These are phyloP conservation scores for Haplosporangium sp. DNA, from an alignment of 371 early-diverging fungal genomes.

Conservation along the genomic window DNA sequence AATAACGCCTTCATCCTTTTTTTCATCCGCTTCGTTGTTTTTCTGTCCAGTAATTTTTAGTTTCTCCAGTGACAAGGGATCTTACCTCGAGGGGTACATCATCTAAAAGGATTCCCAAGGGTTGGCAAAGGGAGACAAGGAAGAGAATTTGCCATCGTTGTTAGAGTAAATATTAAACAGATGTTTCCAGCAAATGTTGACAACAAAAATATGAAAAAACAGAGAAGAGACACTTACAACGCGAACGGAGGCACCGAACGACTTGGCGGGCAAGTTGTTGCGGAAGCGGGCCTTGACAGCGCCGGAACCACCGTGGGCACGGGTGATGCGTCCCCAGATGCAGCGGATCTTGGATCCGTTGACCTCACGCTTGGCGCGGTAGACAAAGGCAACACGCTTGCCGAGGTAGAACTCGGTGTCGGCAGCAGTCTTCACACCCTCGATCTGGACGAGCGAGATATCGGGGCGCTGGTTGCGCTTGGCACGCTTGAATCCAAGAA, in stretches of 20 bases:
- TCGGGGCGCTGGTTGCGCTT: conserved; percentile 92
- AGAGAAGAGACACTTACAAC: conserved; percentile 72
- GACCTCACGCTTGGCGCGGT: conserved; percentile 88
- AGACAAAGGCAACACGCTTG: conserved; percentile 80
- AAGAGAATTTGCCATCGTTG: too few relatives aligned
- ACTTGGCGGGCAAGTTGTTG: conserved; percentile 94
- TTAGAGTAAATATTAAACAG: too few relatives aligned
- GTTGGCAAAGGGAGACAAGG: too few relatives aligned
- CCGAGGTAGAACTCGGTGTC: conserved; percentile 88
- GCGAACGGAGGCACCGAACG: conserved; percentile 93
- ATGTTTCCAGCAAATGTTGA: too few relatives aligned
- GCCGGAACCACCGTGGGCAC: conserved; percentile 96
- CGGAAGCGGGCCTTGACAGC: conserved; percentile 97
- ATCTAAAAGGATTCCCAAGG: conserved; percentile 67
- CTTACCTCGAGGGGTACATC: conserved; percentile 93
- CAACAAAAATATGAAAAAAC: too few relatives aligned
- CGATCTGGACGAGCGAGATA: conserved; percentile 92
- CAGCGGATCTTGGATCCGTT: conserved; percentile 94
- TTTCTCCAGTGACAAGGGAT: too few relatives aligned
- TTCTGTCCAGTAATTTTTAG: conserved; percentile 24
- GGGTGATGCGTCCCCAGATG: conserved; percentile 97
- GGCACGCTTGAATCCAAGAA: conserved; percentile 94
- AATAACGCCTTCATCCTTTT: too few relatives aligned
- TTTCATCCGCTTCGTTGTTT: too few relatives aligned
- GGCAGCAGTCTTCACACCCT: conserved; percentile 90